Evolutionary conservation across 2,329 filamentous ascomycete species (phyloP).

Genomic region (Apiospora koreana): DNA sequence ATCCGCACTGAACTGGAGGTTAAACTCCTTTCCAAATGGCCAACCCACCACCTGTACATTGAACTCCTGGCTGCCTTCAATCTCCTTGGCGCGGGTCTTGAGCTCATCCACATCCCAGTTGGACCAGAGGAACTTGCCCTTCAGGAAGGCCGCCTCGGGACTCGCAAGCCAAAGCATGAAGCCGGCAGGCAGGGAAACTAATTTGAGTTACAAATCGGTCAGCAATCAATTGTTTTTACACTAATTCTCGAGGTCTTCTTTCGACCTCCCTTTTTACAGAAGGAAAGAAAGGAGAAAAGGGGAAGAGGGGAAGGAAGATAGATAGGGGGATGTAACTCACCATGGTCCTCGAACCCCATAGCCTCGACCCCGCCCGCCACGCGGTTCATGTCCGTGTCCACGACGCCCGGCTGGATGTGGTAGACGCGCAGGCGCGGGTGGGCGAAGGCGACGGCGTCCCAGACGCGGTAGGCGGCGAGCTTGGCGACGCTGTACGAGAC

Average conservation of each 20-base stretch:
- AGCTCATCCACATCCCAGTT: slow-evolving; percentile 55
- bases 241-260: no score
- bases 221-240: no score
- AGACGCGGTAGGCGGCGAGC: slow-evolving; percentile 40
- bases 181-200: slow-evolving; percentile 38
- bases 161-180: slow-evolving; percentile 47
- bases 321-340: no score
- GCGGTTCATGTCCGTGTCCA: slow-evolving; percentile 29
- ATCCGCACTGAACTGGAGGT: no score
- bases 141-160: slow-evolving; percentile 47
- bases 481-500: slow-evolving; percentile 44
- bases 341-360: slow-evolving; percentile 31
- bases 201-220: slow-evolving; percentile 10
- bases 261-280: no score
- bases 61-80: slow-evolving; percentile 23
- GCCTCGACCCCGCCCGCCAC: slow-evolving; percentile 18
- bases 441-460: slow-evolving; percentile 42
- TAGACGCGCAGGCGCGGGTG: slow-evolving; percentile 40
- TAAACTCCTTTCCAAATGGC: slow-evolving; percentile 8
- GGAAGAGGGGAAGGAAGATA: no score
- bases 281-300: no score
- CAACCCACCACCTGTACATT: slow-evolving; percentile 22
- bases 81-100: slow-evolving; percentile 37
- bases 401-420: slow-evolving; percentile 44
- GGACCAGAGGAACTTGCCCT: slow-evolving; percentile 46